Evolutionary conservation across 495 filamentous ascomycete species (phyloP).

Genomic region (Letharia columbiana): DNA sequence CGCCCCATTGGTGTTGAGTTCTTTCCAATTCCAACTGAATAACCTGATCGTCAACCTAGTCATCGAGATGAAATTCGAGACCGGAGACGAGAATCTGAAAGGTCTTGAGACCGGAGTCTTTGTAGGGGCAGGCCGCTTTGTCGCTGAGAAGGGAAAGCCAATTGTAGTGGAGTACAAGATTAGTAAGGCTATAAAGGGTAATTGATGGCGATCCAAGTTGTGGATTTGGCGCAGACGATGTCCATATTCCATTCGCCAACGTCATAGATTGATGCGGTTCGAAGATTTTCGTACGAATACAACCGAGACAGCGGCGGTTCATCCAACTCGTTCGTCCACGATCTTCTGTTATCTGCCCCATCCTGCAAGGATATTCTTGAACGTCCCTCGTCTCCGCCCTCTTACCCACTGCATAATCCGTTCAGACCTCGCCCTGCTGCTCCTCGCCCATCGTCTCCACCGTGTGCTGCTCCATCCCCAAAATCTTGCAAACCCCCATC

Average conservation of each 20-base stretch:
- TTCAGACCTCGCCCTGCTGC: slow-evolving; percentile 11
- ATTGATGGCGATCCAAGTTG: neutral
- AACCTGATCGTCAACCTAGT: slow-evolving; percentile 29
- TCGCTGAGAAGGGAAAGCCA: slow-evolving; percentile 44
- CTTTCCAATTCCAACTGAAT: neutral
- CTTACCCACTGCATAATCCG: slow-evolving; percentile 9
- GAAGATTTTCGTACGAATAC: neutral
- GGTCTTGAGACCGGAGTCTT: slow-evolving; percentile 45
- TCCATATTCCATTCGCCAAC: neutral
- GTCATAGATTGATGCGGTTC: neutral
- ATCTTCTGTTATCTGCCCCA: slow-evolving; percentile 2
- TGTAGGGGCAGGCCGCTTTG: slow-evolving; percentile 47
- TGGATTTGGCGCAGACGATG: neutral
- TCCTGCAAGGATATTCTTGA: neutral
- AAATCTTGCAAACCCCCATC: slow-evolving; percentile 27
- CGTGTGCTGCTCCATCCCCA: slow-evolving; percentile 24
- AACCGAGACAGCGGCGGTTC: neutral
- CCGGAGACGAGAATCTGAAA: slow-evolving; percentile 42
- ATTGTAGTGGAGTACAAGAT: slow-evolving; percentile 51
- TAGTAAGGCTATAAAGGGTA: slow-evolving; percentile 35
- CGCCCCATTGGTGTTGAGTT: neutral
- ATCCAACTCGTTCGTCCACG: slow-evolving; percentile 2
- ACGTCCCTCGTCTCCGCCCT: neutral
- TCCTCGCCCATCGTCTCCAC: slow-evolving; percentile 27
- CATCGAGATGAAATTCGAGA: slow-evolving; percentile 47